Percentiles rank a stretch among this genome's conserved stretches.
These are phyloP conservation scores for Penicillium steckii DNA, from an alignment of 495 filamentous ascomycete genomes.

Conservation along the genomic window DNA sequence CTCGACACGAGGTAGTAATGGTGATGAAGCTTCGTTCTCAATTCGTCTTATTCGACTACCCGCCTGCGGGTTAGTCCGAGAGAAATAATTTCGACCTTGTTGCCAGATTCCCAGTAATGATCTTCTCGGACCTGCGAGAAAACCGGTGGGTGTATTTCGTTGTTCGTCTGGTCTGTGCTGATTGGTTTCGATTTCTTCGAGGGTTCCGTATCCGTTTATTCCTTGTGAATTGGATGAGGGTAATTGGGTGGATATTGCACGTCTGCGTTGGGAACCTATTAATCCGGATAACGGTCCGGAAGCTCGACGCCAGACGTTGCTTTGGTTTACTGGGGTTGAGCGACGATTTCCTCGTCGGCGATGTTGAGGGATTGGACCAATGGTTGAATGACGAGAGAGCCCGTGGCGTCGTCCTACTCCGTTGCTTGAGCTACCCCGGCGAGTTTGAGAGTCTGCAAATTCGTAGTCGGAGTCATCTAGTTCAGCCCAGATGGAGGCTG, in stretches of 20 bases:
- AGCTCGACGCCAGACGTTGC: constrained; percentile 21
- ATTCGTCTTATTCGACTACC: constrained; percentile 6
- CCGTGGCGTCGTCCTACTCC: constrained; percentile 18
- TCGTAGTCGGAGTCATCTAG: constrained; percentile 48
- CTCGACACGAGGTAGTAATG: constrained; percentile 16
- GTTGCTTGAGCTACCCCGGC: constrained; percentile 29
- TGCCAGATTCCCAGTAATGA: constrained; percentile 26
- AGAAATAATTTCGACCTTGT: constrained; percentile 26
- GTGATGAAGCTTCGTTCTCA: constrained; percentile 13
- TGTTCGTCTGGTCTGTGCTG: not conserved
- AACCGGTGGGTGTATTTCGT: not conserved
- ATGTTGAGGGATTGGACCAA: constrained; percentile 24
- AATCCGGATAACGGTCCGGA: constrained; percentile 27
- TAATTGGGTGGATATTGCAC: not conserved
- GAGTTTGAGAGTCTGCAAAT: constrained; percentile 12
- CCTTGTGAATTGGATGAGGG: constrained; percentile 1
- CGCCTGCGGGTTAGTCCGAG: constrained; percentile 26
- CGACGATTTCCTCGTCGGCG: constrained; percentile 25
- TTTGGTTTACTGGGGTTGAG: constrained; percentile 5
- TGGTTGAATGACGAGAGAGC: constrained; percentile 24
- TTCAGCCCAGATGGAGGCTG: constrained; percentile 51
- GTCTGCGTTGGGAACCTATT: constrained; percentile 22
- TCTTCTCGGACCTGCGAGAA: constrained; percentile 38
- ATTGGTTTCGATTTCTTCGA: constrained; percentile 18
- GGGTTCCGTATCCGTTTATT: constrained; percentile 29